Evolutionary conservation across 1,139 yeast species (phyloP), one percentile per base, ranked within the genome.

Genomic region (Candida pseudoviswanathii): DNA sequence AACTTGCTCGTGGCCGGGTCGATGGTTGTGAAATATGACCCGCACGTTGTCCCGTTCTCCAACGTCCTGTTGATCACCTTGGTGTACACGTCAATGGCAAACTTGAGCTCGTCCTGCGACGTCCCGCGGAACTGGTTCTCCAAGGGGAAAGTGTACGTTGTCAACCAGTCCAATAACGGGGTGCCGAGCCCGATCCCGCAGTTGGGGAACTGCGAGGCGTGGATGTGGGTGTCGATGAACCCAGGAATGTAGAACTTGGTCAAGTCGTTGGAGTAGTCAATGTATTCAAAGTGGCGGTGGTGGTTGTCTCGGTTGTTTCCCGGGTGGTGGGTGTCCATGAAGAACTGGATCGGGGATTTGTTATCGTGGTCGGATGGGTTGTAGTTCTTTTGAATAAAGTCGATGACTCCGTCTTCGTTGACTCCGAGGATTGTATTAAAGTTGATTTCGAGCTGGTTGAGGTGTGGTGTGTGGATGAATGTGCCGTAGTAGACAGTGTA

Each of bases 151-250:
- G 99, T 94, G 64, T 89, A 91, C 24, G 80, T 82, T 34, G 82
- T 80, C 45, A 94, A 76, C 99, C 99, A 94, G 55, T 92, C 96
- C 48, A 94, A 73, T 46, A 94, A 73, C 1, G 96, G 95, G 1
- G 89, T 75, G 54, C 86, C 89, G 43, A 96, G 91, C 53, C 96
- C 95, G 38, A 94, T 82, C 1, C 98, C 98, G 45, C 82, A 78
- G 65, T 94, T 94, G n/a, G 98, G 97, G 64, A 84, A 94, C 68
- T 94, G 99, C 3, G 98, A 87, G 0, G 98, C 97, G 65, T 94
- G 99, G 53, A 91, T 90, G 64, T 94, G 99, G 1, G 98, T 91
- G 62, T 94, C 99, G 10, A 94, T 73, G 59, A 94, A 91, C 1
- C 99, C 99, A 0, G 99, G 99, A 60, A 89, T 82, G 59, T 86